These are phyloP conservation scores for Pythium rhizo-oryzae DNA, from an alignment of 352 stramenopile species.

Conservation along the genomic window DNA sequence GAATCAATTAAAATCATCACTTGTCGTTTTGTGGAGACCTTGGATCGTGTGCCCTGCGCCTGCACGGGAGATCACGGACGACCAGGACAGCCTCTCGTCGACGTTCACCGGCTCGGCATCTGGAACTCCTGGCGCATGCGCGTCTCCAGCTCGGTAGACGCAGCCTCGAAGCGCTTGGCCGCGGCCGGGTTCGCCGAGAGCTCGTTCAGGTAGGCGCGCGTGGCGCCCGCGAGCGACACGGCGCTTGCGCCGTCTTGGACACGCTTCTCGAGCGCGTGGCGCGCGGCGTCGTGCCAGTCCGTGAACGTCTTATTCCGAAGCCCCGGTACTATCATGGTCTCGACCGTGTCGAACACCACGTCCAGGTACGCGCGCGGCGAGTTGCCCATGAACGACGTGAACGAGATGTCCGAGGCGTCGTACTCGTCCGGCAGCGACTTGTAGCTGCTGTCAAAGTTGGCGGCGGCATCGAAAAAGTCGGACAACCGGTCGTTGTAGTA, in stretches of 20 bases:
- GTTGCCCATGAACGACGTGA: background rate
- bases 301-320: conserved; percentile 4
- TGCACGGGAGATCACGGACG: too few relatives aligned
- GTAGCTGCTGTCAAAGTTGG: background rate
- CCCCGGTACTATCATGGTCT: background rate
- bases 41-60: too few relatives aligned
- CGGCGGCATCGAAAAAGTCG: conserved; percentile 3
- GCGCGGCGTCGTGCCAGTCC: background rate
- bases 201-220: background rate
- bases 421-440: background rate
- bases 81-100: too few relatives aligned
- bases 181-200: background rate
- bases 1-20: too few relatives aligned
- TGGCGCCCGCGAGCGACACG: background rate
- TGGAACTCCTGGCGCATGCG: background rate
- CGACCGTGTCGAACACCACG: conserved; percentile 8
- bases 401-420: background rate
- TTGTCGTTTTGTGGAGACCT: too few relatives aligned
- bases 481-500: background rate
- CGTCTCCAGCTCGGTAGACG: background rate
- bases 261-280: background rate
- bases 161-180: background rate
- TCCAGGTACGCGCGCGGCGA: background rate
- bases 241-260: background rate
- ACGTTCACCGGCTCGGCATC: background rate